Evolutionary conservation across 352 stramenopile species (phyloP).

Genomic region (Phytophthora chlamydospora): DNA sequence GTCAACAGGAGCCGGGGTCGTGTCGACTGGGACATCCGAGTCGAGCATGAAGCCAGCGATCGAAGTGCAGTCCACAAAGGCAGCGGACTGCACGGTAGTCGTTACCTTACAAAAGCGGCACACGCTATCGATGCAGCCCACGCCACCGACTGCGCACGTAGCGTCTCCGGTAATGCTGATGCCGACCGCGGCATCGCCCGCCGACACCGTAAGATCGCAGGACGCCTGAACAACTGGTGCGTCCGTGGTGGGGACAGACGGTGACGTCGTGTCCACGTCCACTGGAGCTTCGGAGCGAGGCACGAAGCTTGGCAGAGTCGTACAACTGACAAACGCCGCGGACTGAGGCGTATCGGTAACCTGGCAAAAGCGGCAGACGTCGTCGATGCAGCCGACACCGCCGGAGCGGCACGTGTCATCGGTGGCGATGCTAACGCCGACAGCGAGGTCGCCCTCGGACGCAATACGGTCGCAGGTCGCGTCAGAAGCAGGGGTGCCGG

Average conservation of each 20-base stretch:
- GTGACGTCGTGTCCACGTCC: conserved; percentile 1
- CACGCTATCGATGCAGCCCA: conserved; percentile 41
- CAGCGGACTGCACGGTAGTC: conserved; percentile 31
- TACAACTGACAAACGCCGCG: conserved; percentile 24
- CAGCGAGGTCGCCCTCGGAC: conserved; percentile 32
- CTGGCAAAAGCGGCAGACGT: conserved; percentile 50
- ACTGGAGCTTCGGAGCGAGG: conserved; percentile 3
- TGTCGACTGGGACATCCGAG: not conserved
- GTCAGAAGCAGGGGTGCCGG: conserved; percentile 1
- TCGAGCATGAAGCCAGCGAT: conserved; percentile 5
- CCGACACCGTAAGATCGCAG: conserved; percentile 24
- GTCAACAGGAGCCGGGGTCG: not conserved
- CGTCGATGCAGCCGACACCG: conserved; percentile 44
- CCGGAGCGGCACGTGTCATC: conserved; percentile 33
- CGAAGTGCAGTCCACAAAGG: conserved; percentile 29
- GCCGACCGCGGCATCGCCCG: conserved; percentile 32
- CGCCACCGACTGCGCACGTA: conserved; percentile 26
- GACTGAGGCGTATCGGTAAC: conserved; percentile 25
- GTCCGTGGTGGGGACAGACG: conserved; percentile 1
- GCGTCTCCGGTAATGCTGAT: conserved; percentile 38
- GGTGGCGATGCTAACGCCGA: conserved; percentile 35
- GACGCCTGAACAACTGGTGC: conserved; percentile 8
- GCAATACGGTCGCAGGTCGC: conserved; percentile 13
- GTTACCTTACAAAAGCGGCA: conserved; percentile 48
- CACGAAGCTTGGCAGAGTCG: conserved; percentile 6